phyloP scores from a whole-genome alignment of 78 protist species.

The Polysphondylium violaceum region DNA sequence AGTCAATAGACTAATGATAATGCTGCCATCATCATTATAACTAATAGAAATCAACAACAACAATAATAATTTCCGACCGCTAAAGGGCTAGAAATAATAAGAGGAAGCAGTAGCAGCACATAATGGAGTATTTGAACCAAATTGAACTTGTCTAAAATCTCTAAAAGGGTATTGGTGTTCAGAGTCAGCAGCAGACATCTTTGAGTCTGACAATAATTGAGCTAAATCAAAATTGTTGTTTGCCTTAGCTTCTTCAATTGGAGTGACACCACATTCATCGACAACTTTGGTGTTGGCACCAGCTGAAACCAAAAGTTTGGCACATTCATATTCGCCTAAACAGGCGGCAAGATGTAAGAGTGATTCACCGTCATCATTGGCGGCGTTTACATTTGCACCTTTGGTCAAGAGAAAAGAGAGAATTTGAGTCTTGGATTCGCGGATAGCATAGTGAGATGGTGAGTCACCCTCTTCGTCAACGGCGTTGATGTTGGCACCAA shows the following conservation, averaged over 20 bases:
- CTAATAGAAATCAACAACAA: too few species aligned
- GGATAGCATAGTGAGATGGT: slow-evolving; percentile 45
- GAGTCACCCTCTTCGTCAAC: slow-evolving; percentile 68
- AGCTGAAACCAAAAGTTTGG: slow-evolving; percentile 5
- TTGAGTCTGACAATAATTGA: not conserved
- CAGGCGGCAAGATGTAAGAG: slow-evolving; percentile 46
- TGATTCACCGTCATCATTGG: slow-evolving; percentile 73
- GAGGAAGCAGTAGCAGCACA: not conserved
- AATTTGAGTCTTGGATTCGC: not conserved
- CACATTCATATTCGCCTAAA: slow-evolving; percentile 29
- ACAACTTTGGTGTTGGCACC: slow-evolving; percentile 15
- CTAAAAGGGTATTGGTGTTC: slow-evolving; percentile 31
- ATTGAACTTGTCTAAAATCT: not conserved
- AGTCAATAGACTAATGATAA: too few species aligned
- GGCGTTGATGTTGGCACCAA: slow-evolving; percentile 30
- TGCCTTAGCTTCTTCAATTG: slow-evolving; percentile 56
- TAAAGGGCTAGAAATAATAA: slow-evolving; percentile 20
- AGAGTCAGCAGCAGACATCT: too few species aligned
- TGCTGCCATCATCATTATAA: too few species aligned
- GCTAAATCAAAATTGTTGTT: slow-evolving; percentile 4
- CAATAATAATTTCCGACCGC: too few species aligned
- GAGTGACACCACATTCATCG: slow-evolving; percentile 38
- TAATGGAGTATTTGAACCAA: slow-evolving; percentile 20
- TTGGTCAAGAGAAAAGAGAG: not conserved
- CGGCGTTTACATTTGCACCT: slow-evolving; percentile 33